Base-by-base conservation (phyloP, 2,329 filamentous ascomycete genomes). In the Penicillium sp. region DNA sequence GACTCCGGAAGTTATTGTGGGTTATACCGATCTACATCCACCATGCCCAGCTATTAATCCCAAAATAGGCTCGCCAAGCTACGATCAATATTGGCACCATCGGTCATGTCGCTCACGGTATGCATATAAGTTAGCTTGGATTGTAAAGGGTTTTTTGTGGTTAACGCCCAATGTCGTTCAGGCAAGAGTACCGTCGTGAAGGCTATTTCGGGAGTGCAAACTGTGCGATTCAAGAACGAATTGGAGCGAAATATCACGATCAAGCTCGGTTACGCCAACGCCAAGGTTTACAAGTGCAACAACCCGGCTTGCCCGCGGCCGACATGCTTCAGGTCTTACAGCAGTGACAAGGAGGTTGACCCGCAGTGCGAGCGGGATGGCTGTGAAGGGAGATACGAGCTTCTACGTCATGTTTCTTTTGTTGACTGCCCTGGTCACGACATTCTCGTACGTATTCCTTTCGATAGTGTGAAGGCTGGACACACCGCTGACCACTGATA, bases 371-470 rank as follows among this genome's bases (percentile, higher is more conserved):
- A 98, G 73, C 80, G 92, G 52, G 85, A 95, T 48, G 90, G 89
- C 53, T 98, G 92, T 62, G 71, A 69, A 41, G 92, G 92, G 42
- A 90, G 75, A 59, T 98, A 96, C 72, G 75, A 86, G 61, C 72
- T 98, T 60, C 71, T 36, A 33, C 80, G 88, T 72, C 89, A 95
- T 65, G 88, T 95, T 60, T 94, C 87, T 11, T 98, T 96, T 66
- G 92, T 96, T 54, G 92, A 96, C 69, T 96, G 92, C 76, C 92
- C 92, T 40, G 92, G 92, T 69, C 92, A 98, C 85, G 92, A 98
- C 72, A 98, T 98, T 88, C 89, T 98, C 67, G 44, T 41, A 23
- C 41, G 44, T 42, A 22, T 18, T 8, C 4, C 25, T 25, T 12
- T 15, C 20, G n/a, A 27, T 30, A 3, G 7, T 6, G 6, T 20